A percentile compares a stretch with the other conserved stretches of the same genome.
Evolutionary conservation across 495 filamentous ascomycete species (phyloP).

Genomic region (Penicillium soppii): DNA sequence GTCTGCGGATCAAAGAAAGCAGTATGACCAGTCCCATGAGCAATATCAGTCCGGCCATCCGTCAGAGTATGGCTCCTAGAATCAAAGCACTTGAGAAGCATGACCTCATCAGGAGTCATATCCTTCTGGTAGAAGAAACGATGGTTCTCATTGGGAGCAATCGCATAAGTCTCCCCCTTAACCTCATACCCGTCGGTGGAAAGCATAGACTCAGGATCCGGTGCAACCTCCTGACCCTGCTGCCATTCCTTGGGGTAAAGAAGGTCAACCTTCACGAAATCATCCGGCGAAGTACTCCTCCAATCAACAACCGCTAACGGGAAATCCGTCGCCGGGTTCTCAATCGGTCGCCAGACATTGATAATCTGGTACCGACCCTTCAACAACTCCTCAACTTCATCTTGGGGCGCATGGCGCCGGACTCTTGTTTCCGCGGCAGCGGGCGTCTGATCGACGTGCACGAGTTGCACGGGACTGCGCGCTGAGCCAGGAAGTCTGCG

Average conservation of each 20-base stretch:
- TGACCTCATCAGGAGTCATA: constrained; percentile 56
- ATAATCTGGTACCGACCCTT: constrained; percentile 72
- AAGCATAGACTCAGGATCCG: constrained; percentile 63
- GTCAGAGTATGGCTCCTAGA: constrained; percentile 34
- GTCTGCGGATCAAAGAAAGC: constrained; percentile 77
- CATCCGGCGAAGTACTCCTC: constrained; percentile 55
- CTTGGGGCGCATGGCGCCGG: constrained; percentile 55
- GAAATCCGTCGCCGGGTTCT: constrained; percentile 62
- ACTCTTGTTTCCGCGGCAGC: constrained; percentile 61
- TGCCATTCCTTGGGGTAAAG: constrained; percentile 68
- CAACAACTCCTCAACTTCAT: constrained; percentile 58
- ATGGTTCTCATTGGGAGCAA: constrained; percentile 12
- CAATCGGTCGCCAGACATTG: constrained; percentile 86
- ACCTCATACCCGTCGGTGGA: constrained; percentile 60
- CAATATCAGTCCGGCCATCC: constrained; percentile 46
- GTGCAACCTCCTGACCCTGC: constrained; percentile 67
- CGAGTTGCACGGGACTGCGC: constrained; percentile 63
- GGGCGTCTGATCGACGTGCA: constrained; percentile 82
- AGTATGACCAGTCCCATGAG: constrained; percentile 70
- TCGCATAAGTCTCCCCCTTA: constrained; percentile 12
- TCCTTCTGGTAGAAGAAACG: constrained; percentile 11
- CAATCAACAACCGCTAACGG: constrained; percentile 73
- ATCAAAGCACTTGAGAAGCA: constrained; percentile 83
- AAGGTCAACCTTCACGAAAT: constrained; percentile 71
- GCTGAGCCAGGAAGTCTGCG: constrained; percentile 49